Evolutionary conservation across 2,329 filamentous ascomycete genomes (phyloP).

Genomic region (Coccinonectria pachysandricola): DNA sequence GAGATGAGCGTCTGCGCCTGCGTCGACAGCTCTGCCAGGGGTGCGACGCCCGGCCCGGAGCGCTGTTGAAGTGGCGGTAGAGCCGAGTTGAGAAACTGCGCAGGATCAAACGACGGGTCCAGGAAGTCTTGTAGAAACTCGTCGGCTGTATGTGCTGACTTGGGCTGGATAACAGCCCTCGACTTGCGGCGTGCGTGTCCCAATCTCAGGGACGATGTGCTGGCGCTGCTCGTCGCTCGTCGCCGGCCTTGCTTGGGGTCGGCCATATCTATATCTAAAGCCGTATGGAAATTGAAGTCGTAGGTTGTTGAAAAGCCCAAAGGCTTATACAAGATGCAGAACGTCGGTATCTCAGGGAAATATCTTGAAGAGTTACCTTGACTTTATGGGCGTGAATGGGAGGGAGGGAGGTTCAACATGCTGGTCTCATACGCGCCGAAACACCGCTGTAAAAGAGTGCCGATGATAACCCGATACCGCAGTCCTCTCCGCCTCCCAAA

Average conservation of each 20-base stretch:
- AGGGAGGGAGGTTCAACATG: slow-evolving; percentile 1
- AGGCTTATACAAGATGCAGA: no score
- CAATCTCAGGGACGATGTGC: slow-evolving; percentile 27
- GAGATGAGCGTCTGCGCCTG: slow-evolving; percentile 79
- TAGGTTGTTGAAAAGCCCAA: neutral
- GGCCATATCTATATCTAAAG: no score
- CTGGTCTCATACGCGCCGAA: slow-evolving; percentile 7
- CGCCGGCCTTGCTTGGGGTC: slow-evolving; percentile 27
- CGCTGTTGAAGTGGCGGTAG: slow-evolving; percentile 56
- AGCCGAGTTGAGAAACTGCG: slow-evolving; percentile 71
- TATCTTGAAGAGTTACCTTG: slow-evolving; percentile 4
- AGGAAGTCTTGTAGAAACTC: slow-evolving; percentile 67
- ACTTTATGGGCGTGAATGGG: neutral
- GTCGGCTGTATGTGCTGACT: slow-evolving; percentile 58
- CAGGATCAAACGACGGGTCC: slow-evolving; percentile 66
- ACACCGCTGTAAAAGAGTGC: slow-evolving; percentile 9
- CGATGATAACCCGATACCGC: slow-evolving; percentile 25
- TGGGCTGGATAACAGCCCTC: slow-evolving; percentile 31
- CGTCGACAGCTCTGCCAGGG: slow-evolving; percentile 66
- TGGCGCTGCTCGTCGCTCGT: slow-evolving; percentile 36
- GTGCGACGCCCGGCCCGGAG: slow-evolving; percentile 32
- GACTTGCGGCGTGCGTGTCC: slow-evolving; percentile 32
- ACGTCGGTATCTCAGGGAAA: no score
- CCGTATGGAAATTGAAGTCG: no score
- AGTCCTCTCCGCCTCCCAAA: slow-evolving; percentile 17